Evolutionary conservation across 2,329 filamentous ascomycete genomes (phyloP), one percentile per base, ranked within the genome.

Genomic region (Acrocalymma vagum): DNA sequence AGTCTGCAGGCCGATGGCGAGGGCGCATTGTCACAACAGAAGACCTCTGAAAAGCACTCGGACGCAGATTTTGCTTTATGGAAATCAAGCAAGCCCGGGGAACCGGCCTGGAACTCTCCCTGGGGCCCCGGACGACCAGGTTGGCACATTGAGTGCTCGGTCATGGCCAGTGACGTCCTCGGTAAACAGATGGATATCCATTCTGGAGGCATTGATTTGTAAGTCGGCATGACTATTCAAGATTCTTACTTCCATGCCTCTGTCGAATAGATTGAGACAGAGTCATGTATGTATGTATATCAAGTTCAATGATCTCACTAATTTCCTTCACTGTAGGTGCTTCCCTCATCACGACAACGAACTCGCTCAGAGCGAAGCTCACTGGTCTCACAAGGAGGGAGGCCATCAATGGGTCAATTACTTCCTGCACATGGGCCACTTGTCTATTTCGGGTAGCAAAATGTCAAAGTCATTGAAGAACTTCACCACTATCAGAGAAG

Each of bases 391-490:
- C 16, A 60, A 63, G 11, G 69, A 66, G 26, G 63, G 63, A 3
- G 67, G 72, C 11, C 67, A 73, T 28, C 89, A 89, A 45, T 96
- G 93, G 93, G 88, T 96, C 34, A 95, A 94, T 65, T 95, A 96
- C 72, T 97, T 96, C 72, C 66, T 96, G 11, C 93, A 96, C 65
- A 96, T 95, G 87, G 93, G 93, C 0, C 93, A 97, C 66, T 73
- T 96, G 31, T 87, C 85, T 5, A 96, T 97, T 42, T 83, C 87
- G 17, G 92, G 93, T 0, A 90, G 86, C 15, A 97, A 97, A 70
- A 97, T 97, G 93, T 93, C 87, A 42, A 97, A 97, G 71, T 90
- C 85, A 11, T 73, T 97, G 42, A 96, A 97, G 76, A 97, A 96
- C 69, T 96, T 96, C 70, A 90, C 90, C 26, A 96, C 93, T 0